Percentiles rank a stretch among this genome's conserved stretches.
Evolutionary conservation across 305 asterid species (phyloP).

Genomic region (Fraxinus latifolia): DNA sequence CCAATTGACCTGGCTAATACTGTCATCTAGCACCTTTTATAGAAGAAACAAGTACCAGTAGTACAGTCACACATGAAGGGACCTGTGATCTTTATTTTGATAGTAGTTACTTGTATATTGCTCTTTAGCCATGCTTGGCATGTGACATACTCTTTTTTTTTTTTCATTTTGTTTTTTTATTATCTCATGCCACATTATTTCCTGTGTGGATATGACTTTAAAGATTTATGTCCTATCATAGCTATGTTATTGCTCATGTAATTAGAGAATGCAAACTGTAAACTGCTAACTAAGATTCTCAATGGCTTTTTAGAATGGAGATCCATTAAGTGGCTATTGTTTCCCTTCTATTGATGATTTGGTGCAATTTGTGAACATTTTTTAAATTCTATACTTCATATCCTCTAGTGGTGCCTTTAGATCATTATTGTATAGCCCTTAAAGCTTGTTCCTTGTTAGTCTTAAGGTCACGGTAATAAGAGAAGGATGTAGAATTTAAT

Average conservation of each 20-base stretch:
- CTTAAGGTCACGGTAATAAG: neutral
- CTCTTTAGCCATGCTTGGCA: neutral
- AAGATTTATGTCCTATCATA: neutral
- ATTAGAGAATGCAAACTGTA: neutral
- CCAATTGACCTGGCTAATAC: neutral
- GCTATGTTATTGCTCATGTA: neutral
- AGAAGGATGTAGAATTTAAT: neutral
- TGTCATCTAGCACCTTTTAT: neutral
- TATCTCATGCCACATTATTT: neutral
- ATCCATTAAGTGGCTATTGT: neutral
- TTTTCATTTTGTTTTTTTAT: neutral
- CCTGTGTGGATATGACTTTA: neutral
- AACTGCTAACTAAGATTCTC: neutral
- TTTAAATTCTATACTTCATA: neutral
- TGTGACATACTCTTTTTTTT: neutral
- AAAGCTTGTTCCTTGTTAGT: neutral
- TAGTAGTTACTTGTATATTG: neutral
- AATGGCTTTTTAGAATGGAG: neutral
- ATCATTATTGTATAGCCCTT: neutral
- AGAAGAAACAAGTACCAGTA: neutral
- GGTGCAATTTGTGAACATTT: neutral
- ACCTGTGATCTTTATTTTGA: neutral
- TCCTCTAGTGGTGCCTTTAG: conserved; percentile 1
- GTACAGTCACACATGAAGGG: neutral
- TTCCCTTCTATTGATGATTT: neutral